phyloP scores from a whole-genome alignment of 495 filamentous ascomycete species.

The Chaetomium fimeti region DNA sequence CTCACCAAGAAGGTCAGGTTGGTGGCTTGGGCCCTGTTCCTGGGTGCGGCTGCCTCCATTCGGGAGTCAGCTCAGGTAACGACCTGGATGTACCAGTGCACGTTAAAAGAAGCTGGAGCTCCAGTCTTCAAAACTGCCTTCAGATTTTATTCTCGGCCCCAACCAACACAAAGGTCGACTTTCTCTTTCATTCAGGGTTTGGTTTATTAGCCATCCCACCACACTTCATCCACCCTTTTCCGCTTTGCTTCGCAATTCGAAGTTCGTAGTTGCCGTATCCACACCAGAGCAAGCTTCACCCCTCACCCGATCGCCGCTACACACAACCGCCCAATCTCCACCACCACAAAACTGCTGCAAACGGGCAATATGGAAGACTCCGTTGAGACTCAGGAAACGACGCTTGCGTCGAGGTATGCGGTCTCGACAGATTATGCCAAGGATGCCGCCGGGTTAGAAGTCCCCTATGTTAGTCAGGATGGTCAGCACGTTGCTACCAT shows the following conservation, averaged over 20 bases:
- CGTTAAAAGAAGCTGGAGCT: neutral
- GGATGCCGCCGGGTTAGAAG: constrained; percentile 29
- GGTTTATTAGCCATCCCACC: neutral
- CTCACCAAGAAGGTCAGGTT: neutral
- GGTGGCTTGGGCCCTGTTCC: neutral
- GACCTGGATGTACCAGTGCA: neutral
- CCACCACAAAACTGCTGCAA: constrained; percentile 18
- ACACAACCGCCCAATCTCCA: constrained; percentile 16
- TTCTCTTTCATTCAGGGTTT: neutral
- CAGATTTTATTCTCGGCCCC: neutral
- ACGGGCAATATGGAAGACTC: constrained; percentile 26
- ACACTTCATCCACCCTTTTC: neutral
- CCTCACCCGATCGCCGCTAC: constrained; percentile 18
- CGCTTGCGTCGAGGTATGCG: constrained; percentile 29
- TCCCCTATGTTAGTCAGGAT: constrained; percentile 64
- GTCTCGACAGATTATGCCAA: constrained; percentile 37
- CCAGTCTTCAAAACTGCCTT: neutral
- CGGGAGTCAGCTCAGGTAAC: neutral
- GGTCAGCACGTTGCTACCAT: constrained; percentile 59
- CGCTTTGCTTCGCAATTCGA: neutral
- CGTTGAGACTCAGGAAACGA: constrained; percentile 6
- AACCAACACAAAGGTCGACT: neutral
- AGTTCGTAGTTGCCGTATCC: constrained; percentile 15
- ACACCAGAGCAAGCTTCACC: constrained; percentile 16
- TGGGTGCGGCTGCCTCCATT: neutral